Percentiles rank a stretch among this genome's conserved stretches.
Evolutionary conservation across 352 stramenopile species (phyloP).

Genomic region (Albugo laibachii): DNA sequence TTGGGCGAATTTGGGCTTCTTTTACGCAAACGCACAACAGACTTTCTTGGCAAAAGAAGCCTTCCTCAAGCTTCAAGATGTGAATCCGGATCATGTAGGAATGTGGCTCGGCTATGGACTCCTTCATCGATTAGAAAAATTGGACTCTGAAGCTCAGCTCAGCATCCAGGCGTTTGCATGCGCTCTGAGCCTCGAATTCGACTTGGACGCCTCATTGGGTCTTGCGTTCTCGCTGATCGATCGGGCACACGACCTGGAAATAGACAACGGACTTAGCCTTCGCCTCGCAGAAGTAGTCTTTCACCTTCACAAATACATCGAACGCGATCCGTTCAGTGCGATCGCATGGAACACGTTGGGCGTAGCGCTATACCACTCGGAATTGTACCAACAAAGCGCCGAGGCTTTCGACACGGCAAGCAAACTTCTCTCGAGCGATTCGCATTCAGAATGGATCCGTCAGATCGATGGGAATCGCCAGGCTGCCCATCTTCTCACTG

Average conservation of each 20-base stretch:
- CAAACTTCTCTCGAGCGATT: too few species aligned
- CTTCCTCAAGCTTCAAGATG: slow-evolving; percentile 61
- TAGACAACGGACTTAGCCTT: not conserved
- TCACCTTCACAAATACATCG: slow-evolving; percentile 58
- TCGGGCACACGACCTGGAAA: slow-evolving; percentile 1
- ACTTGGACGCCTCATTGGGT: slow-evolving; percentile 53
- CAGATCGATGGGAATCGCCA: too few species aligned
- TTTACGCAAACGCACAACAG: slow-evolving; percentile 18
- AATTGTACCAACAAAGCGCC: slow-evolving; percentile 18
- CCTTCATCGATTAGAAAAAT: slow-evolving; percentile 27
- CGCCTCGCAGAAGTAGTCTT: slow-evolving; percentile 15
- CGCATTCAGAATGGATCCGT: too few species aligned
- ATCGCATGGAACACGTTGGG: slow-evolving; percentile 40
- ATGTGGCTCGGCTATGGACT: slow-evolving; percentile 81
- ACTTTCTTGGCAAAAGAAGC: slow-evolving; percentile 30
- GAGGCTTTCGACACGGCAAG: slow-evolving; percentile 9
- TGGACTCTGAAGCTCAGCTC: slow-evolving; percentile 18
- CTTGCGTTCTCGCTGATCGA: slow-evolving; percentile 20
- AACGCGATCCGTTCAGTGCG: slow-evolving; percentile 42
- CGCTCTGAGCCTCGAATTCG: slow-evolving; percentile 42
- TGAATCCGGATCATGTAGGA: slow-evolving; percentile 58
- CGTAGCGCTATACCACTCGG: slow-evolving; percentile 34
- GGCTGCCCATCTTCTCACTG: too few species aligned
- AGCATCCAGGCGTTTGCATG: slow-evolving; percentile 55
- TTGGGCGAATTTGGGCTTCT: slow-evolving; percentile 73